These are phyloP conservation scores for Colletotrichum euphorbiae DNA, from an alignment of 2,329 filamentous ascomycete species.

Conservation along the genomic window DNA sequence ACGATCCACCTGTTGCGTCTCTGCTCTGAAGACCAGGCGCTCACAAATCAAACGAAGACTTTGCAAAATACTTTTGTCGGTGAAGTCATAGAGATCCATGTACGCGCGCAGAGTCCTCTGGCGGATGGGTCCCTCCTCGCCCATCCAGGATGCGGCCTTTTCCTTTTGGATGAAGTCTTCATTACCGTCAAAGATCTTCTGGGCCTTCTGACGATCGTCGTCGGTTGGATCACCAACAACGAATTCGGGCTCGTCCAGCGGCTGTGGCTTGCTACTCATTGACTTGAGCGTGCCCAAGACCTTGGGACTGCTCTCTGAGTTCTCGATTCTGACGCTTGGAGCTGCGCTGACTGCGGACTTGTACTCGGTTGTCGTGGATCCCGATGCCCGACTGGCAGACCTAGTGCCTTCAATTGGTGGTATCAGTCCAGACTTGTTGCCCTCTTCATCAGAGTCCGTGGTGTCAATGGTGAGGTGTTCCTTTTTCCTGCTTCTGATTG, in stretches of 20 bases:
- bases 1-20: slow-evolving; percentile 96
- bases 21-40: slow-evolving; percentile 84
- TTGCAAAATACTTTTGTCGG: slow-evolving; percentile 80
- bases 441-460: slow-evolving; percentile 50
- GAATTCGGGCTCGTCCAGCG: slow-evolving; percentile 69
- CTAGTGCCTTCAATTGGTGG: slow-evolving; percentile 56
- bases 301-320: slow-evolving; percentile 52
- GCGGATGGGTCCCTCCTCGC: slow-evolving; percentile 74
- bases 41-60: slow-evolving; percentile 85
- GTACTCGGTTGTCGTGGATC: slow-evolving; percentile 53
- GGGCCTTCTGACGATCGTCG: slow-evolving; percentile 81
- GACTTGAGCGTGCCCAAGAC: slow-evolving; percentile 47
- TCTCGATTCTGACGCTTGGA: slow-evolving; percentile 59
- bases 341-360: slow-evolving; percentile 51
- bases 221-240: slow-evolving; percentile 70
- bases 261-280: slow-evolving; percentile 55
- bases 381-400: slow-evolving; percentile 50
- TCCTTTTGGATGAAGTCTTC: slow-evolving; percentile 84
- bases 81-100: slow-evolving; percentile 92
- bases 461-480: slow-evolving; percentile 44
- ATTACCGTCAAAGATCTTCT: slow-evolving; percentile 84
- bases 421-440: slow-evolving; percentile 51
- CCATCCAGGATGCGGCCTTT: slow-evolving; percentile 88
- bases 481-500: slow-evolving; percentile 34
- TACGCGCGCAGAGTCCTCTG: slow-evolving; percentile 77